Percentiles rank a stretch among this genome's conserved stretches.
These are phyloP conservation scores for Vanrija humicola DNA, from an alignment of 1,284 basidiomycete species.

Conservation along the genomic window DNA sequence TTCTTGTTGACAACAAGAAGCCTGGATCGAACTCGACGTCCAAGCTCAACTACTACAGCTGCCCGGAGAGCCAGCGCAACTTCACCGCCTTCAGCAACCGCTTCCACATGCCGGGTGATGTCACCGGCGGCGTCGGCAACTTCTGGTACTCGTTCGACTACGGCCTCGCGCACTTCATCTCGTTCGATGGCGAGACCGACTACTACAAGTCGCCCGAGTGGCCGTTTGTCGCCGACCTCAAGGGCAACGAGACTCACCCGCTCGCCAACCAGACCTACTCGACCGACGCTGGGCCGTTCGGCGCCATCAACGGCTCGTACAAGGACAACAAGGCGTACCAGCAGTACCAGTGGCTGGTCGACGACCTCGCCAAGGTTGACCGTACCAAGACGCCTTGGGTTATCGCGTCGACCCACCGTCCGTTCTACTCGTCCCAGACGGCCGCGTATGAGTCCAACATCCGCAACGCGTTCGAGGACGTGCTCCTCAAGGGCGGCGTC, in stretches of 20 bases:
- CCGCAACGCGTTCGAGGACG: constrained; percentile 39
- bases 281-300: constrained; percentile 14
- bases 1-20: constrained; percentile 18
- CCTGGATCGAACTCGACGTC: constrained; percentile 1
- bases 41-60: constrained; percentile 23
- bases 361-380: constrained; percentile 41
- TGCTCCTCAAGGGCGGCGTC: constrained; percentile 43
- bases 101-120: constrained; percentile 33
- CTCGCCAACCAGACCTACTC: constrained; percentile 3
- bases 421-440: constrained; percentile 28
- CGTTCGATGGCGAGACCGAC: constrained; percentile 25
- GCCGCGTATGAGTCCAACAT: constrained; percentile 30
- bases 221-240: constrained; percentile 24
- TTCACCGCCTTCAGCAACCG: constrained; percentile 32
- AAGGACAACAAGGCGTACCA: constrained; percentile 22
- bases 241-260: constrained; percentile 22
- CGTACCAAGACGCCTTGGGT: constrained; percentile 47
- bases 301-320: constrained; percentile 16
- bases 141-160: constrained; percentile 36
- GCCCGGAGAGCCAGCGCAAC: constrained; percentile 25
- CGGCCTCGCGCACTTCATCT: constrained; percentile 27
- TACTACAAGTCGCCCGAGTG: constrained; percentile 22
- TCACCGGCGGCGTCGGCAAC: constrained; percentile 17
- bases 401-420: constrained; percentile 40
- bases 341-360: constrained; percentile 25